phyloP scores from a whole-genome alignment of 306 rosid species.

The Cucumis melo region DNA sequence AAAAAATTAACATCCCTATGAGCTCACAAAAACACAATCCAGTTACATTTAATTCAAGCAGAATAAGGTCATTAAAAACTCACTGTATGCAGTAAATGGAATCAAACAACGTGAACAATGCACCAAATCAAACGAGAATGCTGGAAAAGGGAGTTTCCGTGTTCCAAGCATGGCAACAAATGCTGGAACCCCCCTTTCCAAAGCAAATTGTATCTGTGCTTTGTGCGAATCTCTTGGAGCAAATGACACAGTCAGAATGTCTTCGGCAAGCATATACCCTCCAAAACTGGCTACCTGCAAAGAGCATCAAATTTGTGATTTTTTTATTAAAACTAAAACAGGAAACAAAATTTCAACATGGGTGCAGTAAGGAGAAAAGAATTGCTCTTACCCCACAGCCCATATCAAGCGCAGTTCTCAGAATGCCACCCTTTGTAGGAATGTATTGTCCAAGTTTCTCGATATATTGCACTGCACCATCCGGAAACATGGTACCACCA shows the following conservation, averaged over 20 bases:
- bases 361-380: conserved; percentile 6
- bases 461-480: conserved; percentile 88
- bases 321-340: background rate
- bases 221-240: conserved; percentile 99
- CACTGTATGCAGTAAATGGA: conserved; percentile 94
- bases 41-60: background rate
- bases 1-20: background rate
- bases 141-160: conserved; percentile 90
- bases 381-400: conserved; percentile 82
- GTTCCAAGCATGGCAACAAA: conserved; percentile 98
- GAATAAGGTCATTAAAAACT: conserved; percentile 20
- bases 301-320: conserved; percentile 3
- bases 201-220: conserved; percentile 90
- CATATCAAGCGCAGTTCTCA: conserved; percentile 97
- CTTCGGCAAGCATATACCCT: conserved; percentile 61
- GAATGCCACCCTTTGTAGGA: conserved; percentile 49
- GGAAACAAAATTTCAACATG: conserved; percentile 1
- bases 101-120: conserved; percentile 95
- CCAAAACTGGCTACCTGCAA: conserved; percentile 98
- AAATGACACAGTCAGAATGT: conserved; percentile 72
- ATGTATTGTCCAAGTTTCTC: conserved; percentile 89
- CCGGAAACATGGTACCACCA: conserved; percentile 99
- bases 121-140: conserved; percentile 77
- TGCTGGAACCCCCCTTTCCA: conserved; percentile 97
- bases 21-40: background rate